Base-by-base conservation (phyloP, 352 stramenopile genomes). In the Phytophthora boehmeriae region DNA sequence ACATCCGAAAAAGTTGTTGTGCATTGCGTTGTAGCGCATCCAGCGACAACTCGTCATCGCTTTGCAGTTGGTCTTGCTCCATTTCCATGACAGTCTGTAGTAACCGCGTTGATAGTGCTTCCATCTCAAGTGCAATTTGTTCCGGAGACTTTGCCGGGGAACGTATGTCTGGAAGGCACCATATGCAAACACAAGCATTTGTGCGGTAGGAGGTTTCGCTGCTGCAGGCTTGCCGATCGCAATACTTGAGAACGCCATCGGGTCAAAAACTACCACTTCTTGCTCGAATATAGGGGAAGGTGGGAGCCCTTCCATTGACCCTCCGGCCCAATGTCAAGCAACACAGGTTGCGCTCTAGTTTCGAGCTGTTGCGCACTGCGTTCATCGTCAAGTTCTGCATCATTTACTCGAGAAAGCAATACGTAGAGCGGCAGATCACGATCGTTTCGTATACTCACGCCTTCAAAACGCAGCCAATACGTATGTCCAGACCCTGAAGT, bases 1-100 rank as follows among this genome's bases (percentile, higher is more conserved):
- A 92, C 49, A 92, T 76, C 10, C 63, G 66, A 46, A 92, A 92
- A 14, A 92, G 60, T 28, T 90, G 72, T 0, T 72, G 71, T 6
- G 80, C 83, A 50, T 78, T 85, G 14, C 66, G 67, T 46, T 87
- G 75, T 8, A 92, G 64, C 9, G 50, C 67, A 30, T 88, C 74
- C 19, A 83, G 59, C 19, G 66, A 75, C n/a, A 88, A 45, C 8
- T 65, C 50, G 1, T 69, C 67, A 6, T 59, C 58, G 13, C 69
- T 59, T 50, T 73, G 56, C 0, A 87, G 48, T 19, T 75, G 49
- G 11, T 72, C 54, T 20, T 76, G 59, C 4, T 84, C 69, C 23
- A 86, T 68, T 13, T 86, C 76, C 69, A 88, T 83, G 8, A 86
- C 66, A 5, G 77, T 77, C 36, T 80, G 66, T 19, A 85, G 54